Evolutionary conservation across 2,329 filamentous ascomycete species (phyloP).

Genomic region (Epichloe sylvatica): DNA sequence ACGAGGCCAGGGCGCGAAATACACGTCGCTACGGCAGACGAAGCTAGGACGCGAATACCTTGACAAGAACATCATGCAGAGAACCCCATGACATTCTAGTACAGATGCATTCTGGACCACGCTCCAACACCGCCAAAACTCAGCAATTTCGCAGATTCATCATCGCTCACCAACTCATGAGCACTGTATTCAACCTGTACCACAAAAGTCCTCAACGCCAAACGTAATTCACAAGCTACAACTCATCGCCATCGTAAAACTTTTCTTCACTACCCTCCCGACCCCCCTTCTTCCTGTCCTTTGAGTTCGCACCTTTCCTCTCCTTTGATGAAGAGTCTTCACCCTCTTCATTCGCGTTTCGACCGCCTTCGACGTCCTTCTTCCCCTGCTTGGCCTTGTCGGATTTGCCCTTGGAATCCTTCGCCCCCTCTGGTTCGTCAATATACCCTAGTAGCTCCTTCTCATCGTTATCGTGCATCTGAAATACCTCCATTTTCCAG

Average conservation of each 20-base stretch:
- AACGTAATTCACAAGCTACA: not conserved
- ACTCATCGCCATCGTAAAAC: slow-evolving; percentile 27
- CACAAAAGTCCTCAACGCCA: no score
- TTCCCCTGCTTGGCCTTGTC: slow-evolving; percentile 18
- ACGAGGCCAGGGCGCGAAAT: no score
- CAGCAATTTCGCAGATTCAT: no score
- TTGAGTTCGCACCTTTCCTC: not conserved
- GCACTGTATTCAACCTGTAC: no score
- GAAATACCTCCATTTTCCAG: slow-evolving; percentile 72
- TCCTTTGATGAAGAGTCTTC: not conserved
- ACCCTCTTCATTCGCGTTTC: slow-evolving; percentile 14
- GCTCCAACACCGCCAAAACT: no score
- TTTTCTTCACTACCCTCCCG: slow-evolving; percentile 34
- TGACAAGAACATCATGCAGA: no score
- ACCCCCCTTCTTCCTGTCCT: slow-evolving; percentile 6
- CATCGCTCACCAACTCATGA: no score
- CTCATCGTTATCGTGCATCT: slow-evolving; percentile 41
- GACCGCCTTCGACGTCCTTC: slow-evolving; percentile 2
- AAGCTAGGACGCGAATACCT: no score
- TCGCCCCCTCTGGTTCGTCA: slow-evolving; percentile 26
- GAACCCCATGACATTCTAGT: no score
- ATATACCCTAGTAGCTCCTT: slow-evolving; percentile 57
- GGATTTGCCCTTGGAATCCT: slow-evolving; percentile 7
- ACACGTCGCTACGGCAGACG: no score
- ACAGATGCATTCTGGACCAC: no score